These are phyloP conservation scores for Blastocrithidia nonstop DNA, from an alignment of 208 protist species.

Conservation along the genomic window DNA sequence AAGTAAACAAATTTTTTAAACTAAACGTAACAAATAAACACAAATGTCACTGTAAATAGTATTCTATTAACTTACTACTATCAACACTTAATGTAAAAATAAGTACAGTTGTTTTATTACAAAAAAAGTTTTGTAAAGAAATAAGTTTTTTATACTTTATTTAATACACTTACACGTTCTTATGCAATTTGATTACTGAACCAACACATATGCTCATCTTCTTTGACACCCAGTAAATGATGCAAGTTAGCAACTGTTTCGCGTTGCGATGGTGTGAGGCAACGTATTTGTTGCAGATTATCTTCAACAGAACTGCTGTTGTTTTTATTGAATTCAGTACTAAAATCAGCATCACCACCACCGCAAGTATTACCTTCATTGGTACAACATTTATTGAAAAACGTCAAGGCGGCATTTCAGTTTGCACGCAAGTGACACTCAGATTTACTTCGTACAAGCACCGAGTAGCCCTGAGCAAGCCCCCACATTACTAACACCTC, in stretches of 20 bases:
- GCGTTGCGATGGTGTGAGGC: conserved; percentile 21
- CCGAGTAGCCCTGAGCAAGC: conserved; percentile 44
- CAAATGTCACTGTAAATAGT: too few species aligned
- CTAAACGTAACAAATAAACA: too few species aligned
- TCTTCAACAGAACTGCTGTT: background rate
- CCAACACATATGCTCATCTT: conserved; percentile 53
- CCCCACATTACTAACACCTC: conserved; percentile 69
- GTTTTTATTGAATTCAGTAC: background rate
- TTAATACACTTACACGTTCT: conserved; percentile 4
- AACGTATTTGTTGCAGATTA: too few species aligned
- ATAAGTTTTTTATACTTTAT: background rate
- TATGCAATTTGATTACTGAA: conserved; percentile 39
- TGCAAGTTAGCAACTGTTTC: conserved; percentile 19
- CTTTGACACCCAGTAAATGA: conserved; percentile 17
- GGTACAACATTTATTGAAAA: conserved; percentile 11
- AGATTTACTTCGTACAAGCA: conserved; percentile 36
- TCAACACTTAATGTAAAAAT: too few species aligned
- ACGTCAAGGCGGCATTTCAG: conserved; percentile 14
- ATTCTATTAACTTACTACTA: too few species aligned
- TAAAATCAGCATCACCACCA: background rate
- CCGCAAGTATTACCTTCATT: too few species aligned
- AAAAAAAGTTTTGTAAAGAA: too few species aligned
- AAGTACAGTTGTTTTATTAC: too few species aligned
- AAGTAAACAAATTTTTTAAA: too few species aligned
- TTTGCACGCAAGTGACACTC: conserved; percentile 25